These are phyloP conservation scores for Trichoderma lentiforme DNA, from an alignment of 2,329 filamentous ascomycete genomes.

Conservation along the genomic window DNA sequence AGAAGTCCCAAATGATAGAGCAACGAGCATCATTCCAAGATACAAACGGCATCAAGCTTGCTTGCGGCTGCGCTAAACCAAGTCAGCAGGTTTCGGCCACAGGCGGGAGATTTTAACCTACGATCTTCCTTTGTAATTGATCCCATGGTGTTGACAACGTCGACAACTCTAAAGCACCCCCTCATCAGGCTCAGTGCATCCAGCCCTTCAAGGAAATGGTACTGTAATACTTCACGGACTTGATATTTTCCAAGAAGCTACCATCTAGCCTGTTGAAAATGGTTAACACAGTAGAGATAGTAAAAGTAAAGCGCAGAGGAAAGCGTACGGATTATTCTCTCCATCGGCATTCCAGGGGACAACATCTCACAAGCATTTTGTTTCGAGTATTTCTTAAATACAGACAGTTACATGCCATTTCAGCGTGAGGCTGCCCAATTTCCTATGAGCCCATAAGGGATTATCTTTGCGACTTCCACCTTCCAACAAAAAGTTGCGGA, in stretches of 20 bases:
- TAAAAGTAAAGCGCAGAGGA: not conserved
- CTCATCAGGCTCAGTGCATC: not conserved
- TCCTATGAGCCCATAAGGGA: not conserved
- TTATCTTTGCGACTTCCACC: not conserved
- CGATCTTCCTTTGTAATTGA: not conserved
- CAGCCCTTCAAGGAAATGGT: not conserved
- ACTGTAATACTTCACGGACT: not conserved
- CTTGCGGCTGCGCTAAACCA: not conserved
- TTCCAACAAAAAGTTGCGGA: not conserved
- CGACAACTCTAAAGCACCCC: not conserved
- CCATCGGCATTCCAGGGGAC: not conserved
- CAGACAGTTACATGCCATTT: not conserved
- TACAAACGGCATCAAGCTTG: not conserved
- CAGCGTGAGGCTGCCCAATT: not conserved
- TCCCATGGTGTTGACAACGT: not conserved
- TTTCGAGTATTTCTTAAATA: not conserved
- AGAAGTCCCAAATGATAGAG: not conserved
- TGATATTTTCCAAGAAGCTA: not conserved
- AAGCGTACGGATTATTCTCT: not conserved
- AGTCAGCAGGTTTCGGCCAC: not conserved
- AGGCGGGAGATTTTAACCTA: not conserved
- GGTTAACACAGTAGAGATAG: not conserved
- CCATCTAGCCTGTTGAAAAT: not conserved
- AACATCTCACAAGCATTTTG: not conserved
- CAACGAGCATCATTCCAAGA: not conserved